Evolutionary conservation across 139 green algal genomes (phyloP).

Genomic region (Edaphochlamys debaryana): DNA sequence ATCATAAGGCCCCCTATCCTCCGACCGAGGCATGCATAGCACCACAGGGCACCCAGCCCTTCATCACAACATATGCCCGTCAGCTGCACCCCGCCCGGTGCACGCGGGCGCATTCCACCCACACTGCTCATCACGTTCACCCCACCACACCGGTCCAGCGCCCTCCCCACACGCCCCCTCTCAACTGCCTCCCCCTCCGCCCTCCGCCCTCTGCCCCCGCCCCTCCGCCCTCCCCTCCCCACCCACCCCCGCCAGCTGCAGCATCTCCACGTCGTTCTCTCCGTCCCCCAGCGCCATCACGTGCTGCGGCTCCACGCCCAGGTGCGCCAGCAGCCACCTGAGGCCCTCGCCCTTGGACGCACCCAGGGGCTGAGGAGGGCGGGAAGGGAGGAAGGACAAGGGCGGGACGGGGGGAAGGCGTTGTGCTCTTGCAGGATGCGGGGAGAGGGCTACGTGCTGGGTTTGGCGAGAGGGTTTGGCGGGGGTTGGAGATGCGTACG

Average conservation of each 20-base stretch:
- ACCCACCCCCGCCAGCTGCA: slow-evolving; percentile 78
- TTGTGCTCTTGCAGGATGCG: too few relatives aligned
- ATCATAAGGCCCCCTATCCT: too few relatives aligned
- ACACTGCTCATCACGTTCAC: neutral
- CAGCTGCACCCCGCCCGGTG: too few relatives aligned
- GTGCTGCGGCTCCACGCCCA: slow-evolving; percentile 49
- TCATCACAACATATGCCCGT: too few relatives aligned
- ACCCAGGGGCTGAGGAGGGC: slow-evolving; percentile 38
- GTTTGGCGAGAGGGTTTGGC: neutral
- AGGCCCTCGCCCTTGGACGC: slow-evolving; percentile 78
- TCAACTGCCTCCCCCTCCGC: too few relatives aligned
- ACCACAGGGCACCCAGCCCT: too few relatives aligned
- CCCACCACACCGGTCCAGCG: neutral
- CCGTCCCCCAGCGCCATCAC: slow-evolving; percentile 89
- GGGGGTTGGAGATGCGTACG: too few relatives aligned
- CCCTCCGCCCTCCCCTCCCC: too few relatives aligned
- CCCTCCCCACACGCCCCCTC: neutral
- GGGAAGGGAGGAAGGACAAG: neutral
- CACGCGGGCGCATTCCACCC: neutral
- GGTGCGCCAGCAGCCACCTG: slow-evolving; percentile 56
- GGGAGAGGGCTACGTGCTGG: too few relatives aligned
- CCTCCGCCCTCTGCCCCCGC: too few relatives aligned
- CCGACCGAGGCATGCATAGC: too few relatives aligned
- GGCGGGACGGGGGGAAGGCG: too few relatives aligned
- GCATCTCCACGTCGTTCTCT: slow-evolving; percentile 94